Base-by-base conservation (phyloP, 768 basidiomycete species). In the Amanita fuliginea region DNA sequence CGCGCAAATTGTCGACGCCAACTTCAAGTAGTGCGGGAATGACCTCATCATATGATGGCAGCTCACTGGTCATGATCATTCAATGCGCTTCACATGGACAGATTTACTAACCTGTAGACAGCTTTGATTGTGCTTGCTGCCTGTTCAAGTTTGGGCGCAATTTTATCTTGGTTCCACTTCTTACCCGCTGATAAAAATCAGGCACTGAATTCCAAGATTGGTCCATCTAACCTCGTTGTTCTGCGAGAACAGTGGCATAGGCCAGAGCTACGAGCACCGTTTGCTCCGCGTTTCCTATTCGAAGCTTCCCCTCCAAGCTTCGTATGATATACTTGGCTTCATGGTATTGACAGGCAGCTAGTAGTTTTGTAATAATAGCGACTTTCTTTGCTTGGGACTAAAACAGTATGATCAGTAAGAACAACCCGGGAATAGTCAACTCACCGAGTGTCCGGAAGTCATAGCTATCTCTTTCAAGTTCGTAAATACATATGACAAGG, bases 321-420 rank as follows among this genome's bases (percentile, higher is more conserved):
- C 95, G 83, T 32, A 98, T 84, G 56, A 98, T 88, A 63, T 94
- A 99, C 62, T 97, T 98, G 19, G 96, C 94, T 67, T 99, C 96
- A 26, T 77, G 69, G 52, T 82, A 90, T 59, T 89, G 84, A 62
- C 94, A 98, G 1, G 91, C 83, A 3, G 94, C 93, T 2, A 99
- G 74, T 2, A 99, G 75, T 61, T 92, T 90, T 35, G 91, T 95
- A 60, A 99, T 93, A 53, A 95, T 87, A 0, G 85, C 84, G 9
- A 96, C 91, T 62, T 99, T 99, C 70, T 91, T 93, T 40, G 76
- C 76, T 79, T 97, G 94, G 0, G 94, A 94, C 89, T 96, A 54
- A 1, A 30, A 10, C 42, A 22, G 46, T 58, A 6, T 57, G 46
- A 21, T 44, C 7, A 46, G 42, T 13, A 33, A 18, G 26, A 34